A percentile compares a stretch with the other conserved stretches of the same genome.
These are phyloP conservation scores for Tetraselmis chui DNA, from an alignment of 139 green algal genomes.

Conservation along the genomic window DNA sequence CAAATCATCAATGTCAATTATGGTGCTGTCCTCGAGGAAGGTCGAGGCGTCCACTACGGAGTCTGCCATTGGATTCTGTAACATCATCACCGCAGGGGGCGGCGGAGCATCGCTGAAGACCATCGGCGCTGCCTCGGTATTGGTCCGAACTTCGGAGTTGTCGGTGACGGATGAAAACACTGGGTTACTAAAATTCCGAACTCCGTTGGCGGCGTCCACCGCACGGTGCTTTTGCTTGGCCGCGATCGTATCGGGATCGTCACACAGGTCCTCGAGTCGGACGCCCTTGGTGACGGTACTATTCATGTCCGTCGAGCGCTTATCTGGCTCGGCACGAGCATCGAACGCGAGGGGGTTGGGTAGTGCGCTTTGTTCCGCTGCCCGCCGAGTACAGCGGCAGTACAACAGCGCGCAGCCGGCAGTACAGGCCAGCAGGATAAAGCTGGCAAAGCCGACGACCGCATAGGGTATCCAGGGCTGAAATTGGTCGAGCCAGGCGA, in stretches of 20 bases:
- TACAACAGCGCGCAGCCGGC: neutral
- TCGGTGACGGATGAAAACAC: neutral
- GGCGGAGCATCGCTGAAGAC: neutral
- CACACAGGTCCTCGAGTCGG: neutral
- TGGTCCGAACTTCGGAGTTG: too few species aligned
- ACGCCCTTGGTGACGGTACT: neutral
- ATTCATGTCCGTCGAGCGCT: neutral
- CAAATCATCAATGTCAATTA: neutral
- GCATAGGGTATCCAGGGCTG: neutral
- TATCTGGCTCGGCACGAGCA: neutral
- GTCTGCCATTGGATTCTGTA: too few species aligned
- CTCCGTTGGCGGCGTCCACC: too few species aligned
- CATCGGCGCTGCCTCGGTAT: too few species aligned
- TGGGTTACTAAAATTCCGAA: neutral
- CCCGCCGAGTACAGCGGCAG: neutral
- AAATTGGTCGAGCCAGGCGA: neutral
- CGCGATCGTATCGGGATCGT: neutral
- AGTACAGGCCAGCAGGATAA: neutral
- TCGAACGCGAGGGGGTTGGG: neutral
- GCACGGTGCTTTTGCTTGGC: too few species aligned
- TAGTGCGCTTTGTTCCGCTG: neutral
- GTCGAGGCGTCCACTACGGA: neutral
- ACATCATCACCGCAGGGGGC: too few species aligned
- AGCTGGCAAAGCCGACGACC: neutral
- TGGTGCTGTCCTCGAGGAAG: neutral